Evolutionary conservation across 129 eudicot species (phyloP).

Genomic region (Gnaphalium uliginosum): DNA sequence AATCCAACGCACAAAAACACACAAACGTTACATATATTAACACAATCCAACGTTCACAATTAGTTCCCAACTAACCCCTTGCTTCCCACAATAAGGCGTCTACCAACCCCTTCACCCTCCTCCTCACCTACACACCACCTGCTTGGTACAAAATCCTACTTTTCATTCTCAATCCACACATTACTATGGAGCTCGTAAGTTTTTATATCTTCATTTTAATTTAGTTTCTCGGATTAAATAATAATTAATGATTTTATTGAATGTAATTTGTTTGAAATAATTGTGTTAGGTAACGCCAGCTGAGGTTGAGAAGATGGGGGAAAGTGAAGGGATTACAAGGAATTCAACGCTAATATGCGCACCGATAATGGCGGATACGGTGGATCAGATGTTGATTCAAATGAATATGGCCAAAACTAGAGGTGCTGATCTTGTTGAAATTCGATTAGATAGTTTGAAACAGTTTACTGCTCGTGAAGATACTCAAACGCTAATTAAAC

Average conservation of each 20-base stretch:
- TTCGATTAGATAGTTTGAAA: conserved; percentile 81
- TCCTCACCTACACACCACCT: background rate
- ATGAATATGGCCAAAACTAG: conserved; percentile 60
- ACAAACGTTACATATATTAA: background rate
- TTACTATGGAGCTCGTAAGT: conserved; percentile 40
- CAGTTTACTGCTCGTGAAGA: conserved; percentile 46
- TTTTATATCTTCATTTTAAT: background rate
- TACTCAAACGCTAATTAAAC: conserved; percentile 52
- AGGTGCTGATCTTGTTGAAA: conserved; percentile 92
- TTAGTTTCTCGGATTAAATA: background rate
- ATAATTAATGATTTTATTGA: background rate
- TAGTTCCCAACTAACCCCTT: conserved; percentile 31
- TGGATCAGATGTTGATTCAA: conserved; percentile 59
- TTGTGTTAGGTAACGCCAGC: conserved; percentile 38
- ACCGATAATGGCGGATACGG: conserved; percentile 87
- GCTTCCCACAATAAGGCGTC: background rate
- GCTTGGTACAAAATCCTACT: background rate
- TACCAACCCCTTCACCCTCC: conserved; percentile 3
- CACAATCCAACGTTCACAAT: conserved; percentile 26
- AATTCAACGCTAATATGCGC: conserved; percentile 80
- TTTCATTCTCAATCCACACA: background rate
- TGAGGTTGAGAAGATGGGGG: conserved; percentile 49
- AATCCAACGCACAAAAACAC: conserved; percentile 28
- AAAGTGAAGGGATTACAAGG: conserved; percentile 41
- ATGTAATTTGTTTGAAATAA: background rate